Base-by-base conservation (phyloP, 225 moss, liverwort and hornwort species). In the Lunularia cruciata region DNA sequence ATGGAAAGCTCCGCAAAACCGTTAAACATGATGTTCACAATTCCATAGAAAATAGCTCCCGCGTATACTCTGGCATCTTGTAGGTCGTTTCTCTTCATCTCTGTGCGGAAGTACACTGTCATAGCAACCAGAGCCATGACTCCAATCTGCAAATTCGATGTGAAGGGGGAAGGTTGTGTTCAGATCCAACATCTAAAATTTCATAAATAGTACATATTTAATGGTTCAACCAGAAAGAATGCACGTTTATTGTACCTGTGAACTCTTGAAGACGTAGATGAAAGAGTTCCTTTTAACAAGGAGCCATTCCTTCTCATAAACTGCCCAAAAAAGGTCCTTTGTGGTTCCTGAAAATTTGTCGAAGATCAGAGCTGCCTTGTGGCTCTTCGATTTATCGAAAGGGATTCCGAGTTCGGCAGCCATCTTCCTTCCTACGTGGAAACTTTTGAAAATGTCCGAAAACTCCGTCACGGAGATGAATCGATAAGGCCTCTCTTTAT, bases 1-100 rank as follows among this genome's bases (percentile, higher is more conserved):
- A 91, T 75, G 37, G 90, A 84, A 11, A 88, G 78, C 72, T 88
- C 88, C 9, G 88, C 86, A 12, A 84, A 88, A 42, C 88, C 88
- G 58, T 86, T 88, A 75, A 90, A 88, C 75, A 88, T 86, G 18
- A 90, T 86, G 0, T 84, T 88, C 16, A 86, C 25, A 6, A 90
- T 69, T 15, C 88, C 88, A 8, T 77, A 86, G 73, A 86, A 86
- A 7, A 86, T 36, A 0, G 90, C 84, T 69, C 86, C 84, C 3
- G 79, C 60, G 55, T 82, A 90, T 2, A 77, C 70, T 0, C 72
- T 75, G 0, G 83, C 87, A 31, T 90, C 81, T 20, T 35, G 68
- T 33, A 86, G 60, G 7, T 77, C 78, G 35, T 59, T 47, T 43
- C 81, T 76, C 8, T 70, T 79, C 88, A 90, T 86, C 0, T 76